Evolutionary conservation across 2,329 filamentous ascomycete species (phyloP).

Genomic region (Elsinoe australis): DNA sequence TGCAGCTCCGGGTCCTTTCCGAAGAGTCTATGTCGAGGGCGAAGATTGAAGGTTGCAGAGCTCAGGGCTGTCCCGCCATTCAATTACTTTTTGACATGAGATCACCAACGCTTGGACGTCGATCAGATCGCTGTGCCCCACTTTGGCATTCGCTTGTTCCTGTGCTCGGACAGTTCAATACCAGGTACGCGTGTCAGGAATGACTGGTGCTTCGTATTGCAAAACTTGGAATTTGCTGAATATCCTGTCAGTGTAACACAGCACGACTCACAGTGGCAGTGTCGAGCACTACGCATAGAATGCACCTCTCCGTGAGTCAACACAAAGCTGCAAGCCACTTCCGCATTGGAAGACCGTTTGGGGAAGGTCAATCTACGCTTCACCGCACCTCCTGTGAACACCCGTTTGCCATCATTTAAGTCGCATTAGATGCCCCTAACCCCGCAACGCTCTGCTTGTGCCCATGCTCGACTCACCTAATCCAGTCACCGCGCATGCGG

Average conservation of each 20-base stretch:
- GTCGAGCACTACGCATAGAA: no score
- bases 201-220: not conserved
- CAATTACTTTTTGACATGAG: conserved; percentile 14
- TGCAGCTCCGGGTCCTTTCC: not conserved
- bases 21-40: not conserved
- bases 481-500: conserved; percentile 10
- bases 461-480: conserved; percentile 3
- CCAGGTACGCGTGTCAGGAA: not conserved
- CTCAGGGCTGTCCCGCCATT: conserved; percentile 9
- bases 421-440: conserved; percentile 8
- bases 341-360: not conserved
- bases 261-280: not conserved
- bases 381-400: conserved; percentile 2
- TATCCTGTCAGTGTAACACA: not conserved
- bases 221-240: not conserved
- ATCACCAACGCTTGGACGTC: conserved; percentile 1
- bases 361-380: conserved; percentile 1
- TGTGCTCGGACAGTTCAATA: conserved; percentile 5
- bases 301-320: no score
- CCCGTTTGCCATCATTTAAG: conserved; percentile 11
- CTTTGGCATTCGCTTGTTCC: conserved; percentile 3
- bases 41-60: not conserved
- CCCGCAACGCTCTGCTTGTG: conserved; percentile 9
- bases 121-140: conserved; percentile 12
- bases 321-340: no score